Evolutionary conservation across 257 asterid genomes (phyloP).

Genomic region (Vinca minor): DNA sequence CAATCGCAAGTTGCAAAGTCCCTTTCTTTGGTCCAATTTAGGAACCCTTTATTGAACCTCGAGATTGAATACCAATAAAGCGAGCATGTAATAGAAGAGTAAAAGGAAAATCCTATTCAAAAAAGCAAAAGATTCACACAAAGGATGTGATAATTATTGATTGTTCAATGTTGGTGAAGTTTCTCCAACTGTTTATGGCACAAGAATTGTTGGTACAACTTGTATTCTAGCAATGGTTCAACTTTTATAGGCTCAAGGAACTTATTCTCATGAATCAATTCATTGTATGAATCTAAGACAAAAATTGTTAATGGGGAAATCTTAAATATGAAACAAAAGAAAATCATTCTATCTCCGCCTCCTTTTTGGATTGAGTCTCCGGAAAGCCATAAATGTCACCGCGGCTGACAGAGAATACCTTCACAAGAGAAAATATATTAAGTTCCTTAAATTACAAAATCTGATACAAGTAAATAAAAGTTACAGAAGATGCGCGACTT

Average conservation of each 20-base stretch:
- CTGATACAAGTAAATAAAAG: background rate
- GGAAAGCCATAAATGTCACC: slow-evolving; percentile 81
- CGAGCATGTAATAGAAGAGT: slow-evolving; percentile 2
- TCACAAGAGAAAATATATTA: slow-evolving; percentile 14
- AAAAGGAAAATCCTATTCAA: background rate
- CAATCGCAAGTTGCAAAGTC: background rate
- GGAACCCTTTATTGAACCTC: background rate
- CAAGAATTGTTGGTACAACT: too few relatives aligned
- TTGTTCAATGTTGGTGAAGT: background rate
- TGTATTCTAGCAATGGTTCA: too few relatives aligned
- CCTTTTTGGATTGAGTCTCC: slow-evolving; percentile 57
- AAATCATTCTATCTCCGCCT: too few relatives aligned
- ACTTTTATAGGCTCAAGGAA: too few relatives aligned
- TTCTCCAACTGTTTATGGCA: background rate
- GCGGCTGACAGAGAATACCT: slow-evolving; percentile 98
- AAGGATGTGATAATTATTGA: slow-evolving; percentile 14
- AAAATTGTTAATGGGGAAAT: background rate
- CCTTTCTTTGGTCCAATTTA: background rate
- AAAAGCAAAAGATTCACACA: slow-evolving; percentile 13
- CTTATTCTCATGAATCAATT: too few relatives aligned
- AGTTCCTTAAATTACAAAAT: background rate
- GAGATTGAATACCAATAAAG: background rate
- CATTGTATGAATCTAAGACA: background rate
- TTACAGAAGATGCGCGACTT: background rate
- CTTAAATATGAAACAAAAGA: background rate